Percentiles rank a stretch among this genome's conserved stretches.
Conservation (phyloP, 495 filamentous ascomycete genomes). For the Aspergillus asperescens region DNA sequence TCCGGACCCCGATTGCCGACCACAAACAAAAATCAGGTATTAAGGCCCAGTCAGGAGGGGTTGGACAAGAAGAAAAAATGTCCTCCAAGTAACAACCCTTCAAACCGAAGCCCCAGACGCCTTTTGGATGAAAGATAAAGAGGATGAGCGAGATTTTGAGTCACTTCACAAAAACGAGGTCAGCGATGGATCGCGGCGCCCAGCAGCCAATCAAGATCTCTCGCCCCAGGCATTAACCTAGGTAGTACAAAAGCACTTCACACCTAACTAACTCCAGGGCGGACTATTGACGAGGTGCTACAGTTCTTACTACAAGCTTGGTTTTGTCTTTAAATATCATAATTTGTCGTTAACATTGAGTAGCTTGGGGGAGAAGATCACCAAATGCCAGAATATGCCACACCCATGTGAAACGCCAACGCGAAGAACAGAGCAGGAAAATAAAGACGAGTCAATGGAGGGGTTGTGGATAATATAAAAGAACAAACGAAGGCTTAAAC, state of each 20-base stretch:
- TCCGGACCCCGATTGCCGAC: slow-evolving; percentile 4
- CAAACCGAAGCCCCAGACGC: not conserved
- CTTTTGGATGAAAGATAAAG: not conserved
- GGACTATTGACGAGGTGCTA: too few species aligned
- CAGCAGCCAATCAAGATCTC: slow-evolving; percentile 2
- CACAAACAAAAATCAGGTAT: not conserved
- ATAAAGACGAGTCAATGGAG: not conserved
- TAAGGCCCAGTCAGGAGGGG: not conserved
- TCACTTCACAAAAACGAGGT: not conserved
- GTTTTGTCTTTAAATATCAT: not conserved
- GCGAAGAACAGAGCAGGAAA: not conserved
- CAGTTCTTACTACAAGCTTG: not conserved
- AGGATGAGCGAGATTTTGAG: not conserved
- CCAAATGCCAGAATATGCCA: slow-evolving; percentile 4
- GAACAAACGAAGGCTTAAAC: slow-evolving; percentile 14
- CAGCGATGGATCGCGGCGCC: slow-evolving; percentile 2
- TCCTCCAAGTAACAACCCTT: too few species aligned
- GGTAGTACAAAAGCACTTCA: too few species aligned
- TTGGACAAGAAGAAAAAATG: not conserved
- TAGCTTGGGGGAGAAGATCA: not conserved
- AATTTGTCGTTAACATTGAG: slow-evolving; percentile 1
- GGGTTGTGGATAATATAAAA: not conserved
- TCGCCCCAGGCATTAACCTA: not conserved
- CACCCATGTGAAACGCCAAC: slow-evolving; percentile 5
- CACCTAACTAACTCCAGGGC: too few species aligned